Evolutionary conservation across 306 rosid species (phyloP).

Genomic region (Carpinus fangiana): DNA sequence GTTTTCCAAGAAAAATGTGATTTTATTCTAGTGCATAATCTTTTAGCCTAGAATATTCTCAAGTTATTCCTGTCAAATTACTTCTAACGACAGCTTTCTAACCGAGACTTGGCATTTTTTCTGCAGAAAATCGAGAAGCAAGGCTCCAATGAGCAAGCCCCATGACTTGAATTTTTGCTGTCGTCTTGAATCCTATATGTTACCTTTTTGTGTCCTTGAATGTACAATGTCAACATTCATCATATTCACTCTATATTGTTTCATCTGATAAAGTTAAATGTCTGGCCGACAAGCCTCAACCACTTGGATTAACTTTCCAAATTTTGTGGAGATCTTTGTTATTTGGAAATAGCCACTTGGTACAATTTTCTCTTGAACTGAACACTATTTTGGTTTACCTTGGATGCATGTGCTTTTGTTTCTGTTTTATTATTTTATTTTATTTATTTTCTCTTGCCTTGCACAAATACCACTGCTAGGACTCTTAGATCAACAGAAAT

Average conservation of each 20-base stretch:
- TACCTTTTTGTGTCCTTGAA: background rate
- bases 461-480: background rate
- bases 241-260: conserved; percentile 4
- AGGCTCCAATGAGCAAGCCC: conserved; percentile 42
- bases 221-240: background rate
- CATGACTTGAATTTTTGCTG: conserved; percentile 27
- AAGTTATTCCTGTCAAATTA: background rate
- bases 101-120: conserved; percentile 4
- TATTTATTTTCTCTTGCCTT: background rate
- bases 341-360: background rate
- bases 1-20: background rate
- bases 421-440: too few relatives aligned
- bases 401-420: background rate
- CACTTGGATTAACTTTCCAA: conserved; percentile 19
- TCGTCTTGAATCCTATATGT: background rate
- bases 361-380: background rate
- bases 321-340: conserved; percentile 17
- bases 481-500: too few relatives aligned
- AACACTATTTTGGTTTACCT: background rate
- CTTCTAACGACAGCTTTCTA: conserved; percentile 13
- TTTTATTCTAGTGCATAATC: background rate
- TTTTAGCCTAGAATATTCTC: background rate
- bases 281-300: conserved; percentile 18
- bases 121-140: conserved; percentile 54
- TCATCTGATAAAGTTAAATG: conserved; percentile 20